Conservation (phyloP, 2,329 filamentous ascomycete species). For the Cercospora janseana region DNA sequence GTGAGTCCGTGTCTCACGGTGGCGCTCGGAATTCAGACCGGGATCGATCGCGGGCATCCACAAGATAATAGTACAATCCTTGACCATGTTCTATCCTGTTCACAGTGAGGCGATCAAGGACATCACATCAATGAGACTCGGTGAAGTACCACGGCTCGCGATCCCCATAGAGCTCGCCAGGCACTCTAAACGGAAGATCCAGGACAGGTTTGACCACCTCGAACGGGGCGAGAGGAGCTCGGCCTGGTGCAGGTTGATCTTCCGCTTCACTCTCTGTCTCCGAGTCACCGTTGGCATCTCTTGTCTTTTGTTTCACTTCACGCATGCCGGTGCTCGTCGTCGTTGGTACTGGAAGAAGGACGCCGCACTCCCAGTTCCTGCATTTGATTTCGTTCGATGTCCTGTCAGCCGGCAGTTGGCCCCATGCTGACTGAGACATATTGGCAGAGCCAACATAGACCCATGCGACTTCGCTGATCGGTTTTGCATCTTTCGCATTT, state of each 20-base stretch:
- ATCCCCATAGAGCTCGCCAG: conserved; percentile 53
- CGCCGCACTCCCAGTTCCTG: conserved; percentile 94
- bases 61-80: background rate
- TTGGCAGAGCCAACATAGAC: conserved; percentile 90
- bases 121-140: conserved; percentile 19
- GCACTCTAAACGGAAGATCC: conserved; percentile 64
- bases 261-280: conserved; percentile 24
- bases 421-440: conserved; percentile 92
- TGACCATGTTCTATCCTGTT: no score
- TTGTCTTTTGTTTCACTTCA: background rate
- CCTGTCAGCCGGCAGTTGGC: conserved; percentile 69
- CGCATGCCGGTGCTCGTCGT: background rate
- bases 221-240: conserved; percentile 15
- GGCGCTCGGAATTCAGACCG: background rate
- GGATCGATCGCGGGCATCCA: background rate
- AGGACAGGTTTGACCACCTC: conserved; percentile 55
- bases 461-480: conserved; percentile 57
- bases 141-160: conserved; percentile 48
- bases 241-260: conserved; percentile 4
- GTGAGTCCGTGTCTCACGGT: no score
- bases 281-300: conserved; percentile 17
- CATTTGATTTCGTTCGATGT: conserved; percentile 72
- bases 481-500: background rate
- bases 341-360: conserved; percentile 50
- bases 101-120: no score